Evolutionary conservation across 768 basidiomycete species (phyloP).

Genomic region (Strobilomyces echinocephalus): DNA sequence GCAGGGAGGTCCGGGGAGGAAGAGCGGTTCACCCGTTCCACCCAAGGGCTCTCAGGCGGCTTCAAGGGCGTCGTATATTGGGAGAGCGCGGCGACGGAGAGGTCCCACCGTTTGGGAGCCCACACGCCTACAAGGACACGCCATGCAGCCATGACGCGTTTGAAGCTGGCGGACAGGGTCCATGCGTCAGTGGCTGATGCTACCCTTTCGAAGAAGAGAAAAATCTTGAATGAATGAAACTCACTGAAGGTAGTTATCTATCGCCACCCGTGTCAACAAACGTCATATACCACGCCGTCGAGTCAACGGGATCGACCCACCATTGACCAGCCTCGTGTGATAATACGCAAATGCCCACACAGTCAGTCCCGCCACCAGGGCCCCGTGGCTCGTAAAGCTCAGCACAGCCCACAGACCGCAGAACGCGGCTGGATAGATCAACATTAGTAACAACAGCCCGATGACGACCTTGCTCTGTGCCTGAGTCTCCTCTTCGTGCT

Average conservation of each 20-base stretch:
- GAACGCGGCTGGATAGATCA: slow-evolving; percentile 82
- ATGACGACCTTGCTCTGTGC: slow-evolving; percentile 97
- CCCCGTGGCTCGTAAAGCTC: slow-evolving; percentile 70
- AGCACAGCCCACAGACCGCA: slow-evolving; percentile 82
- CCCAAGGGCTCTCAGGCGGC: slow-evolving; percentile 70
- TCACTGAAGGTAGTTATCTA: slow-evolving; percentile 79
- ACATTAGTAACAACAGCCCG: slow-evolving; percentile 66
- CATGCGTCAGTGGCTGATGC: slow-evolving; percentile 17
- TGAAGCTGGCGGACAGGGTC: slow-evolving; percentile 48
- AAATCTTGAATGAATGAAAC: slow-evolving; percentile 10
- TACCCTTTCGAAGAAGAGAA: slow-evolving; percentile 10
- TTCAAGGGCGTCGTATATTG: slow-evolving; percentile 64
- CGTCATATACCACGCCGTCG: slow-evolving; percentile 21
- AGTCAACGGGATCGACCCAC: slow-evolving; percentile 41
- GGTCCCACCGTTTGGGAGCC: slow-evolving; percentile 80
- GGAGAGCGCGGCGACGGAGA: slow-evolving; percentile 66
- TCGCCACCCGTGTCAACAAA: slow-evolving; percentile 6
- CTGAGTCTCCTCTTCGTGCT: slow-evolving; percentile 89
- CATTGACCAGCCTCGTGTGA: slow-evolving; percentile 82
- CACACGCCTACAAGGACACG: slow-evolving; percentile 93
- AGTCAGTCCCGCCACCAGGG: slow-evolving; percentile 58
- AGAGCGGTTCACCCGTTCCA: slow-evolving; percentile 46
- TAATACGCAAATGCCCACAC: slow-evolving; percentile 81
- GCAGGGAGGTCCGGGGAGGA: slow-evolving; percentile 21
- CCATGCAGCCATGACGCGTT: slow-evolving; percentile 91